Conservation (phyloP, 257 asterid species). For the Solanum virginianum region DNA sequence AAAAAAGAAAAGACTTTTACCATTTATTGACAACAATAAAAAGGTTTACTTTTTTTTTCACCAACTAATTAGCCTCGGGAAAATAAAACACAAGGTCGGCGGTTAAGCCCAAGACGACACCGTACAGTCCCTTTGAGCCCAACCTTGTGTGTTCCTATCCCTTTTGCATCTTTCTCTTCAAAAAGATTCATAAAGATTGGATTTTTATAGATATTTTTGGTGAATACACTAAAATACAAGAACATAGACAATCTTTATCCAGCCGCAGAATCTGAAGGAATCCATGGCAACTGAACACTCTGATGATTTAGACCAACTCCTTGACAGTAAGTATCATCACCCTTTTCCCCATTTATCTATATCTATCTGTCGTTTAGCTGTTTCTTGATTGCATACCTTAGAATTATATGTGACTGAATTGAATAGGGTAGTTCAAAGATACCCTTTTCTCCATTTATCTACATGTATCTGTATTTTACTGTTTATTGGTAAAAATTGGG, state of each 20-base stretch:
- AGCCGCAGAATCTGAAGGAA: not conserved
- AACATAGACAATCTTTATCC: not conserved
- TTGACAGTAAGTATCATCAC: conserved; percentile 56
- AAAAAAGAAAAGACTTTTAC: too few species aligned
- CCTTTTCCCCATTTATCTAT: not conserved
- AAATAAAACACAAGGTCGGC: not conserved
- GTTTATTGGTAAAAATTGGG: not conserved
- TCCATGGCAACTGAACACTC: conserved; percentile 61
- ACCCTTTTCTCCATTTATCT: not conserved
- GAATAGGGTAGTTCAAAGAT: not conserved
- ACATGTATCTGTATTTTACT: not conserved
- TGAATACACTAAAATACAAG: not conserved
- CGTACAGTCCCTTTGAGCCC: not conserved
- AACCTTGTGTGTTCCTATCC: not conserved
- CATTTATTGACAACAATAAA: too few species aligned
- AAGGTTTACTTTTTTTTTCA: too few species aligned
- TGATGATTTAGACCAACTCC: conserved; percentile 88
- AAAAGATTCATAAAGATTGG: not conserved
- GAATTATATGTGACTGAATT: not conserved
- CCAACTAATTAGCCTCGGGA: not conserved
- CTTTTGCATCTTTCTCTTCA: not conserved
- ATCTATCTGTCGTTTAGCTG: not conserved
- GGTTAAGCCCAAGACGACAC: not conserved
- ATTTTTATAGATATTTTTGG: not conserved
- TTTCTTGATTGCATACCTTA: not conserved